phyloP scores from a whole-genome alignment of 352 stramenopile species.

The Globisporangium spiculum region DNA sequence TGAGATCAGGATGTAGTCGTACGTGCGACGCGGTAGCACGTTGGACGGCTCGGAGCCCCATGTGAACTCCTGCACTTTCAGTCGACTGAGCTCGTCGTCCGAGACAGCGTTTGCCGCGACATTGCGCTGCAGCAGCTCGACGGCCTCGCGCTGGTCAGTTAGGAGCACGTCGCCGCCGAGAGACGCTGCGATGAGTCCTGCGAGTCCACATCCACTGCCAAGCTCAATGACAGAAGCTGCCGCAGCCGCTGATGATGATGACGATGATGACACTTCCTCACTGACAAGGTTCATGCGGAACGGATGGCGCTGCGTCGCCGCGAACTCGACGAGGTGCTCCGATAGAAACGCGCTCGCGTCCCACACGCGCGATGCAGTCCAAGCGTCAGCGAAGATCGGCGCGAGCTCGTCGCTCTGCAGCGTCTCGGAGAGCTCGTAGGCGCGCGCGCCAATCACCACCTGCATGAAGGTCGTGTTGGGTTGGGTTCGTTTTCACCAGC shows the following conservation, averaged over 20 bases:
- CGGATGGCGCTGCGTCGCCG: conserved; percentile 14
- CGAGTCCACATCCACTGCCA: conserved; percentile 76
- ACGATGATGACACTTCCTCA: not conserved
- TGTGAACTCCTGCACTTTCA: conserved; percentile 52
- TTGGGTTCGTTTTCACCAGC: not conserved
- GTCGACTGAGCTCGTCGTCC: conserved; percentile 29
- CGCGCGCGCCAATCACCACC: conserved; percentile 43
- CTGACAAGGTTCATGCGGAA: conserved; percentile 9
- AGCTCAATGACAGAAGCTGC: conserved; percentile 59
- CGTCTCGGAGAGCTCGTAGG: conserved; percentile 75
- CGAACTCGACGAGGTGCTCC: conserved; percentile 49
- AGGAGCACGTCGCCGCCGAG: conserved; percentile 69
- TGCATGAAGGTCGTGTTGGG: conserved; percentile 18
- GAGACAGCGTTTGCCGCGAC: conserved; percentile 42
- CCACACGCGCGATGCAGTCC: conserved; percentile 80
- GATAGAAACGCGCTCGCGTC: conserved; percentile 66
- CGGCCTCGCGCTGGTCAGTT: conserved; percentile 64
- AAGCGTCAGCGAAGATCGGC: conserved; percentile 80
- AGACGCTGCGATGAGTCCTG: conserved; percentile 55
- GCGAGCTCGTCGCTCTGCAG: conserved; percentile 64
- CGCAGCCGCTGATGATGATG: not conserved
- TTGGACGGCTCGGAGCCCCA: conserved; percentile 45
- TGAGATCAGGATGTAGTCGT: conserved; percentile 70
- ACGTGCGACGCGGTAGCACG: conserved; percentile 28
- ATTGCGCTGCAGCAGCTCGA: conserved; percentile 70